Evolutionary conservation across 768 basidiomycete genomes (phyloP), one percentile per base, ranked within the genome.

Genomic region (Leccinum arenicola): DNA sequence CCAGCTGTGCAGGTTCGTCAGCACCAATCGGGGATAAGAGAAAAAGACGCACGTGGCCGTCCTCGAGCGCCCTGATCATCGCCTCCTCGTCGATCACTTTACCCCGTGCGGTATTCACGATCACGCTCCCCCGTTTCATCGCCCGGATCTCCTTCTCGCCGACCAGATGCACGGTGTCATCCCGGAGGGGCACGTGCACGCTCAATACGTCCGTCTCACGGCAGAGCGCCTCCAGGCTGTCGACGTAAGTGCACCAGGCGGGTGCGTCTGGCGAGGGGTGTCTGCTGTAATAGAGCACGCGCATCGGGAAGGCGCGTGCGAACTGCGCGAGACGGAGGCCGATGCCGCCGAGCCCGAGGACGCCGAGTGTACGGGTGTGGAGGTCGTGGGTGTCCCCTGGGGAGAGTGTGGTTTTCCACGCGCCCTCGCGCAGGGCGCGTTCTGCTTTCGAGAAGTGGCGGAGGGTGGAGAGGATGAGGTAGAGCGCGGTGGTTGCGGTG

Each of bases 71-170:
- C 29, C 81, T 81, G 61, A 96, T 89, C 77, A 98, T 78, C 4
- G 92, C 95, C 6, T 82, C 84, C 73, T 96, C 93, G 62, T 96
- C 91, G 35, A 97, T 81, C 25, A 96, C 85, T 68, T 89, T 95
- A 11, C 95, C 95, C n/a, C 95, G 77, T 21, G 93, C 92, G 3
- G 93, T 95, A 73, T 95, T 95, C 61, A 95, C 82, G 66, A 95
- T 82, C 55, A 93, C 80, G 3, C 85, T 81, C 5, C 90, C 89
- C 48, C 81, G 84, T 76, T 90, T 95, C 78, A 96, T 77, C 64
- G 80, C 77, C 52, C 87, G 77, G 57, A 96, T 92, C 79, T 85
- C 84, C 64, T 80, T 83, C 71, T 91, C 88, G 11, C 85, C 85
- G 1, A 95, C 86, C 9, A 89, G 73, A 2, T 86, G 85, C 38